Percentiles rank a stretch among this genome's conserved stretches.
phyloP scores from a whole-genome alignment of 805 yeast species.

The Candida awuae region DNA sequence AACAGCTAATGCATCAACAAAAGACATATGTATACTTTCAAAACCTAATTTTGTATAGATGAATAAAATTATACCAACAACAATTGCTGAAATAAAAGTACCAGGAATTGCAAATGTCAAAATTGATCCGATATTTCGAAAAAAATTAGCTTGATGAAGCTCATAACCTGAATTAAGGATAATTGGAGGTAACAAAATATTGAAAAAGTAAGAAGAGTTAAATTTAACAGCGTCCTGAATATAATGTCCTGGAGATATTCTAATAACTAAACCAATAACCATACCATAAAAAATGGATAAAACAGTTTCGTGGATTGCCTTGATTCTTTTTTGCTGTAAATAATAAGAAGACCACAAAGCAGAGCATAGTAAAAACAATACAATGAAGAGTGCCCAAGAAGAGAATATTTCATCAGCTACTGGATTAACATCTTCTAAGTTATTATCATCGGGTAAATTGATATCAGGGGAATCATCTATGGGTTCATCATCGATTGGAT shows the following conservation, averaged over 20 bases:
- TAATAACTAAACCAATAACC: constrained; percentile 86
- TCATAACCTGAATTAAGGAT: constrained; percentile 95
- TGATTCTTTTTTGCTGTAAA: constrained; percentile 81
- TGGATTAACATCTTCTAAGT: constrained; percentile 62
- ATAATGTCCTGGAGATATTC: constrained; percentile 92
- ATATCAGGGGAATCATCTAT: constrained; percentile 31
- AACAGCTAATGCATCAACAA: constrained; percentile 94
- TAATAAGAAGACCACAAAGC: constrained; percentile 95
- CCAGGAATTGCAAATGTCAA: constrained; percentile 95
- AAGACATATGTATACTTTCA: constrained; percentile 80
- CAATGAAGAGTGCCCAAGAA: constrained; percentile 93
- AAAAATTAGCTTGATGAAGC: constrained; percentile 90
- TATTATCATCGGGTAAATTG: constrained; percentile 44
- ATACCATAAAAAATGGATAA: constrained; percentile 93
- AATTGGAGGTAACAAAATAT: constrained; percentile 89
- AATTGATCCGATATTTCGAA: constrained; percentile 84
- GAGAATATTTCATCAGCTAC: constrained; percentile 91
- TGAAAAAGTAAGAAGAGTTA: constrained; percentile 90
- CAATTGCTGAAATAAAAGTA: constrained; percentile 85
- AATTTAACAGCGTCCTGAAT: constrained; percentile 96
- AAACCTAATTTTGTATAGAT: constrained; percentile 89
- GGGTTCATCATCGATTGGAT: constrained; percentile 32
- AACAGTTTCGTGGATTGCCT: constrained; percentile 96
- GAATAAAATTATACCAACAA: constrained; percentile 78
- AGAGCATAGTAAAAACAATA: constrained; percentile 68